Conservation (phyloP, 1,284 basidiomycete genomes). For the Porogramme epimiltina region DNA sequence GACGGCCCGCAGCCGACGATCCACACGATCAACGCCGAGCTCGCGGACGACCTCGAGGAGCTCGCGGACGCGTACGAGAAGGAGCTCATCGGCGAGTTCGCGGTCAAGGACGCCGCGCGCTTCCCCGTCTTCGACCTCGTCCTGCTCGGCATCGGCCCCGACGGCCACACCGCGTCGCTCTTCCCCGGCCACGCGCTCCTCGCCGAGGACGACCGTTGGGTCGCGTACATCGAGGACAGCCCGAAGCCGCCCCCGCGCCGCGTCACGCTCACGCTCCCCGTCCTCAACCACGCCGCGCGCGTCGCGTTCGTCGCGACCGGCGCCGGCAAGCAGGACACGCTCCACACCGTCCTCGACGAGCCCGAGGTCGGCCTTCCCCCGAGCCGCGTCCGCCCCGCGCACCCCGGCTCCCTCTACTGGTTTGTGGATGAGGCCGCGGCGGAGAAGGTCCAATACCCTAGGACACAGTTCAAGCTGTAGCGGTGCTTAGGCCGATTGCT, state of each 20-base stretch:
- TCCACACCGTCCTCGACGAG: slow-evolving; percentile 77
- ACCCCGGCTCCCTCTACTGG: slow-evolving; percentile 89
- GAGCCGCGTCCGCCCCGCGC: slow-evolving; percentile 77
- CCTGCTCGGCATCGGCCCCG: slow-evolving; percentile 91
- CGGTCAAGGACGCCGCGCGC: slow-evolving; percentile 85
- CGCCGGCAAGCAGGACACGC: slow-evolving; percentile 80
- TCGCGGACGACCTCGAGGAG: slow-evolving; percentile 84
- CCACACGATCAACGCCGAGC: slow-evolving; percentile 77
- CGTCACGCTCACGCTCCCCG: slow-evolving; percentile 90
- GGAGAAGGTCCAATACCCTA: slow-evolving; percentile 59
- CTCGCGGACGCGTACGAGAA: slow-evolving; percentile 93
- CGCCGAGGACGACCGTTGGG: slow-evolving; percentile 88
- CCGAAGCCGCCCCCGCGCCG: slow-evolving; percentile 93
- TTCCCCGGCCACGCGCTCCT: slow-evolving; percentile 93
- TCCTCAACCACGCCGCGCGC: slow-evolving; percentile 88
- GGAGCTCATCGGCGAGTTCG: slow-evolving; percentile 89
- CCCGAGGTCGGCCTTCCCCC: slow-evolving; percentile 85
- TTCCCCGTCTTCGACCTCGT: slow-evolving; percentile 96
- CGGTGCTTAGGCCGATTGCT: too few species aligned
- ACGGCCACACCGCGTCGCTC: slow-evolving; percentile 95
- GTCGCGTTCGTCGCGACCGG: slow-evolving; percentile 90
- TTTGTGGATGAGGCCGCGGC: slow-evolving; percentile 86
- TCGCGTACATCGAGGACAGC: slow-evolving; percentile 90
- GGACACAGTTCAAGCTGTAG: slow-evolving; percentile 58
- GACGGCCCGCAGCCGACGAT: slow-evolving; percentile 75